phyloP scores from a whole-genome alignment of 192 early-diverging fungal species.

The Funneliformis geosporum region DNA sequence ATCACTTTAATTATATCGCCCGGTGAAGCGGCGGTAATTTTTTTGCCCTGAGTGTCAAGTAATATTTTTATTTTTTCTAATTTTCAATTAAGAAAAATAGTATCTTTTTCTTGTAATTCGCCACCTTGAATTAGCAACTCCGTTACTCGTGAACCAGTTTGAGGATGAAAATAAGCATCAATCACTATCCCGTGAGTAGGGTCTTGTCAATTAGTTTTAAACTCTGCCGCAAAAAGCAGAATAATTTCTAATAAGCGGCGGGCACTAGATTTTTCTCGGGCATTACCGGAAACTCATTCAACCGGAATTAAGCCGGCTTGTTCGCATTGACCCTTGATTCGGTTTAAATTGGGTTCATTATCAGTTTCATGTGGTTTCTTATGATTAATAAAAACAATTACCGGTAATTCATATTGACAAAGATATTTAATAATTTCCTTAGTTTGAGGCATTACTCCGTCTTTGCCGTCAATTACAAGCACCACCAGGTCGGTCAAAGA shows the following conservation, averaged over 20 bases:
- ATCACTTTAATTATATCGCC: no score
- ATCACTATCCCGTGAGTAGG: not conserved
- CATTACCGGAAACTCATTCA: not conserved
- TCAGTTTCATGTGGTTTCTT: not conserved
- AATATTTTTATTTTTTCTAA: no score
- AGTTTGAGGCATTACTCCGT: not conserved
- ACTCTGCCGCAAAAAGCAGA: not conserved
- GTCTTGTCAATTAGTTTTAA: not conserved
- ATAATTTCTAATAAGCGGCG: not conserved
- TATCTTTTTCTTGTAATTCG: no score
- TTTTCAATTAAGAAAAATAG: no score
- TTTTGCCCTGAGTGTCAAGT: no score
- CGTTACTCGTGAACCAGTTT: no score
- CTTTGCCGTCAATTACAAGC: not conserved
- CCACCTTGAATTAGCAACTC: no score
- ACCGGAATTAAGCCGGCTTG: not conserved
- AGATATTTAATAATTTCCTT: not conserved
- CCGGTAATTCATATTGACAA: not conserved
- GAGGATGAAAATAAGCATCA: constrained; percentile 3
- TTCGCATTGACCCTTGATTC: not conserved
- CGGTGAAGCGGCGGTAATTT: no score
- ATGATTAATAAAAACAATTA: not conserved
- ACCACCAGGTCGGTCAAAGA: not conserved
- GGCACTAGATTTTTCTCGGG: not conserved
- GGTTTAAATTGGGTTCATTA: not conserved